Evolutionary conservation across 106 monocot species (phyloP), one percentile per base, ranked within the genome.

Genomic region (Dioscorea dumetorum): DNA sequence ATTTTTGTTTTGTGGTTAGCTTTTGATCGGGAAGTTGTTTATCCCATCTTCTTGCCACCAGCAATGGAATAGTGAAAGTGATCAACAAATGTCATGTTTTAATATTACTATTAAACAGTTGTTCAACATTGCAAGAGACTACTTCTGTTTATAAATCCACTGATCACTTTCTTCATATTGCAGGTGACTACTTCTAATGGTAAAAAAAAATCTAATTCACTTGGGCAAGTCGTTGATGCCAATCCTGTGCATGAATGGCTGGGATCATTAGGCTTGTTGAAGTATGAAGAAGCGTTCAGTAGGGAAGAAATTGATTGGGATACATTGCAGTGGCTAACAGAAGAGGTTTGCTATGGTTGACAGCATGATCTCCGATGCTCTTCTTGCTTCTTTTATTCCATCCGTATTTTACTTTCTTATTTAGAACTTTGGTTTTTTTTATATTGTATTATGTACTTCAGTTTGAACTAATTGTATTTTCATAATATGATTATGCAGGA

Each of bases 241-340:
- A 72, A 74, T 23, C 81, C 70, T 51, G 87, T 92, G 73, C 22
- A 80, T 48, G 84, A 87, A 65, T 97, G 83, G 82, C 67, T 97
- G 57, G 67, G 64, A 33, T 56, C 69, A 48, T 68, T 97, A 62
- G 92, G 82, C 61, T 70, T 97, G 23, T 87, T 84, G 24, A 88
- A 61, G 78, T 97, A 97, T 56, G 87, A 91, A 77, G 89, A 84
- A 24, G 67, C 62, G 76, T 97, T 95, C 61, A 50, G 84, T 20
- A 91, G 35, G 61, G 91, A 95, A 70, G 95, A 95, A 68, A 75
- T 95, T 77, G 91, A 95, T 24, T 89, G 91, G 95, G 86, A 95
- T 15, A 76, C 91, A 16, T 67, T 95, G 32, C 79, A 88, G 62
- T 88, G 79, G 79, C 68, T 95, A 61, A 91, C 91, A 2, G 95